Evolutionary conservation across 371 early-diverging fungal genomes (phyloP).

Genomic region (Apophysomyces elegans): DNA sequence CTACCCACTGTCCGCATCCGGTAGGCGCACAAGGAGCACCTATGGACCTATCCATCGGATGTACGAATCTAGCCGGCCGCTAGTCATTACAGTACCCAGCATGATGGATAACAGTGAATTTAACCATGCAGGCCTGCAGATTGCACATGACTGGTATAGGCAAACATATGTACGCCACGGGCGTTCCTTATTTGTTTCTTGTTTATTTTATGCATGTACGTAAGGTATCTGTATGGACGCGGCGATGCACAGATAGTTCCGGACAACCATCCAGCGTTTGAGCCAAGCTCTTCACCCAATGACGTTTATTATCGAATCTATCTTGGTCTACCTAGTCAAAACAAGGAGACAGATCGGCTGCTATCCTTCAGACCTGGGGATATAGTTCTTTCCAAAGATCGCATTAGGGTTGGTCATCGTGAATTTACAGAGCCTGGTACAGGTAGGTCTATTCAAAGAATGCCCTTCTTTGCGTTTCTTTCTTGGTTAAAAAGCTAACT

Average conservation of each 20-base stretch:
- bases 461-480: neutral
- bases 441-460: constrained; percentile 30
- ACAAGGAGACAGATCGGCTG: constrained; percentile 7
- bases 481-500: neutral
- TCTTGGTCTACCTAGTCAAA: constrained; percentile 22
- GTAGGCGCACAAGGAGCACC: constrained; percentile 19
- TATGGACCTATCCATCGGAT: constrained; percentile 68
- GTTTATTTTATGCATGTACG: neutral
- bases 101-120: constrained; percentile 6
- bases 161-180: neutral
- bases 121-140: constrained; percentile 53
- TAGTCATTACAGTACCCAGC: constrained; percentile 53
- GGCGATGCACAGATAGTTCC: constrained; percentile 61
- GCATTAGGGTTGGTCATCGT: constrained; percentile 37
- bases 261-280: constrained; percentile 28
- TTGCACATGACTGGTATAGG: constrained; percentile 58
- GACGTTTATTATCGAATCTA: constrained; percentile 15
- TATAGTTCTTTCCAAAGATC: constrained; percentile 20
- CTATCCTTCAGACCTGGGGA: constrained; percentile 17
- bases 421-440: constrained; percentile 51
- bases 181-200: too few species aligned
- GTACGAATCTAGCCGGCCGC: constrained; percentile 43
- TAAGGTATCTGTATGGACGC: constrained; percentile 54
- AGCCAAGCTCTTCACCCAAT: neutral
- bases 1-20: too few species aligned